Base-by-base conservation (phyloP, 306 rosid species). In the Lotus japonicus region DNA sequence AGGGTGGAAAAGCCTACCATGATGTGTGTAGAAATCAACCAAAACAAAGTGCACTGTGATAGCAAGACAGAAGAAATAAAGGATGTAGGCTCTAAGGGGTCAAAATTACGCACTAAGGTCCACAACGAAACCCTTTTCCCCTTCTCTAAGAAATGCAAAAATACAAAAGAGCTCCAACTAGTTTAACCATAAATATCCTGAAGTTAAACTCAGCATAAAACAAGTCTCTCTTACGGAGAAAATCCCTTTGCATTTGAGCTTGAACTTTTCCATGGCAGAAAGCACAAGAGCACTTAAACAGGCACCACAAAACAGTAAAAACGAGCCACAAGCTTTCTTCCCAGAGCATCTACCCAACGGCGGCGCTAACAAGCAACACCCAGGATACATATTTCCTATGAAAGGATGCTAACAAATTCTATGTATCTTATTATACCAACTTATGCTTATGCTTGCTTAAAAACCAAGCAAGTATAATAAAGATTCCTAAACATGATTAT, bases 311-410 rank as follows among this genome's bases (percentile, higher is more conserved):
- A 86, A 86, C 33, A 72, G 52, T 14, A 81, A 80, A 84, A 86
- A 81, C 12, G 98, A 83, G 66, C 82, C 76, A 68, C 86, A 81
- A 4, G 82, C 84, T 78, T 88, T 82, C 75, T 79, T 84, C 79
- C 78, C 74, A 70, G 78, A 80, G 80, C 88, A 83, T 66, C 83
- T 82, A 75, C 68, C 83, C 36, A 83, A 54, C 19, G 70, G 84
- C 74, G 85, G 84, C 74, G 85, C 38, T 71, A 85, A 59, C 68
- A 86, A 82, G 79, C 89, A 85, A 83, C 88, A 84, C 64, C 84
- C 79, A 59, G 83, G 82, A 82, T 82, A 77, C 97, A 83, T 83
- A 58, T 57, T 35, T 67, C 64, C 72, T 35, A 14, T 52, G 56
- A 41, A 46, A n/a, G 13, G 52, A 76, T 76, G 74, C 23, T 56